Base-by-base conservation (phyloP, 129 eudicot species). In the Tagetes erecta region DNA sequence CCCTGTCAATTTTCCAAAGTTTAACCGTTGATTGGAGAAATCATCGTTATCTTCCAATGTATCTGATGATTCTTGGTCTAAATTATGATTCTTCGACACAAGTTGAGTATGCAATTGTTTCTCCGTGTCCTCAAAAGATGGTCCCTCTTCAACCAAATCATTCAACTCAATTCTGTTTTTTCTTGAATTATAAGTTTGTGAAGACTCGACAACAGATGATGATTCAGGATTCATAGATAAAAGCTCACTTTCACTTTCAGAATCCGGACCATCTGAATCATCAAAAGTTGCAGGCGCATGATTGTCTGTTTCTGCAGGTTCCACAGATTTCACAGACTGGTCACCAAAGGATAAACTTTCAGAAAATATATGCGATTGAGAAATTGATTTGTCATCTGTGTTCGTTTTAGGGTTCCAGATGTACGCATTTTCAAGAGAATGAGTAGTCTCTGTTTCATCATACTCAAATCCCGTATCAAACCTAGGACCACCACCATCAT, bases 1-100 rank as follows among this genome's bases (percentile, higher is more conserved):
- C 39, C 97, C 98, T 31, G 88, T 83, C 80, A 93, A 80, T 45
- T 81, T 70, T 59, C 89, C 96, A 68, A 88, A 84, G 8, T 80
- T 89, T 64, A 92, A 76, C 70, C 72, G 31, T 1, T 44, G 64
- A 20, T 78, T 63, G 36, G 35, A 2, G 38, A 60, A 67, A 27
- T 78, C 70, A 50, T 30, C 30, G 3, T 64, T 33, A 78, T 37
- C 63, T 38, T 68, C 71, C 9, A 35, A 75, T 12, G 63, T 13
- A 37, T 70, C 81, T 31, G 70, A 65, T 40, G 74, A 20, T 37
- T 62, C 76, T 59, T 72, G 72, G 38, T 64, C 64, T 31, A 3
- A 9, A 40, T 47, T 47, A 31, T 55, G 70, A 9, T 67, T 56
- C 41, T 41, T 40, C 6, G 49, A 70, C 64, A 64, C 62, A 35